phyloP scores from a whole-genome alignment of 768 basidiomycete genomes.

The Hortiboletus flavorubellus region DNA sequence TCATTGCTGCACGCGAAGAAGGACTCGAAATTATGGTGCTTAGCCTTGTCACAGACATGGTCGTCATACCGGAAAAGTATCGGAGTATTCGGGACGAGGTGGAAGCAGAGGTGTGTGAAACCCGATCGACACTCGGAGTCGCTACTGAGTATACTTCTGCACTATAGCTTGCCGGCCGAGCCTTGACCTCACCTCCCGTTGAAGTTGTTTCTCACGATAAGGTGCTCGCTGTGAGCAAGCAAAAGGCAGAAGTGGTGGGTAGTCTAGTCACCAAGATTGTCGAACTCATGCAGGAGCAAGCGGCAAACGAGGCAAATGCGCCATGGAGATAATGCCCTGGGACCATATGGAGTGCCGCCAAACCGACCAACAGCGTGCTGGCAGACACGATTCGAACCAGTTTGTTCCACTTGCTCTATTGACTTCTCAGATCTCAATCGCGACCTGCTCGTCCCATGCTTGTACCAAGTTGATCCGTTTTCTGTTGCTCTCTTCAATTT shows the following conservation, averaged over 20 bases:
- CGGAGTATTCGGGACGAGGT: slow-evolving; percentile 72
- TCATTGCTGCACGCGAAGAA: slow-evolving; percentile 73
- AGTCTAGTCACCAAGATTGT: slow-evolving; percentile 65
- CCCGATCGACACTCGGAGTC: neutral
- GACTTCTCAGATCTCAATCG: neutral
- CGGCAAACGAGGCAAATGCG: slow-evolving; percentile 1
- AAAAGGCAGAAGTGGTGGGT: slow-evolving; percentile 72
- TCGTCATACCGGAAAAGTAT: slow-evolving; percentile 68
- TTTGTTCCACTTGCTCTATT: neutral
- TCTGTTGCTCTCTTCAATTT: neutral
- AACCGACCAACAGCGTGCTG: neutral
- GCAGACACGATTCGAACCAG: neutral
- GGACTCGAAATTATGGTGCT: slow-evolving; percentile 74
- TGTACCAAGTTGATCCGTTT: slow-evolving; percentile 13
- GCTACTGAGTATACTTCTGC: slow-evolving; percentile 1
- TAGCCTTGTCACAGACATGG: slow-evolving; percentile 83
- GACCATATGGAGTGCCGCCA: neutral
- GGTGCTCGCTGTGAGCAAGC: slow-evolving; percentile 61
- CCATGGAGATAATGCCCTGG: slow-evolving; percentile 2
- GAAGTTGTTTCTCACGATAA: slow-evolving; percentile 74
- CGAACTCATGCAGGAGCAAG: slow-evolving; percentile 32
- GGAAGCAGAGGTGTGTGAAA: slow-evolving; percentile 41
- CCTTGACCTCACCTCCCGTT: slow-evolving; percentile 37
- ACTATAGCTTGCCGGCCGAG: slow-evolving; percentile 58
- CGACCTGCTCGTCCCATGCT: slow-evolving; percentile 19